A percentile compares a stretch with the other conserved stretches of the same genome.
These are phyloP conservation scores for Mycosphaerella arachidis DNA, from an alignment of 2,329 filamentous ascomycete genomes.

Conservation along the genomic window DNA sequence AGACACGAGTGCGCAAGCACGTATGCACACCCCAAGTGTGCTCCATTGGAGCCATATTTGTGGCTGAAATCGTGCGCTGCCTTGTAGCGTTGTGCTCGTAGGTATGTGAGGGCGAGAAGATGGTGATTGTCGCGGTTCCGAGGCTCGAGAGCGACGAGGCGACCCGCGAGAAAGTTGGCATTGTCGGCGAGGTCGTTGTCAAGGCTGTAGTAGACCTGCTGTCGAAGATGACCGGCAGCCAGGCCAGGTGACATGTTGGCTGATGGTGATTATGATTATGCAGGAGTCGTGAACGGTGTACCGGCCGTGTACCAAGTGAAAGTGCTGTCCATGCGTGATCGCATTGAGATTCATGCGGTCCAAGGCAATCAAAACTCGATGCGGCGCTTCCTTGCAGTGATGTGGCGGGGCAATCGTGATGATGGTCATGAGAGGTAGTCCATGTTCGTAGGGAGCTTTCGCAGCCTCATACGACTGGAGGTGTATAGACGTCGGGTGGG, in stretches of 20 bases:
- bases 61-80: constrained; percentile 82
- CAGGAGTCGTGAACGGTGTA: not conserved
- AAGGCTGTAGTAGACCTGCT: constrained; percentile 68
- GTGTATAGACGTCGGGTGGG: not conserved
- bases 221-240: constrained; percentile 57
- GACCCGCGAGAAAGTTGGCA: constrained; percentile 87
- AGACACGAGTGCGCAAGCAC: constrained; percentile 88
- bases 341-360: not conserved
- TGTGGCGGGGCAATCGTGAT: not conserved
- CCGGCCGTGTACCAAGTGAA: not conserved
- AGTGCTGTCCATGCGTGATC: not conserved
- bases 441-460: not conserved
- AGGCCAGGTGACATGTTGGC: constrained; percentile 54
- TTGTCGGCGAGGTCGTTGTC: constrained; percentile 88
- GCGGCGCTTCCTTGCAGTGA: not conserved
- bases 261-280: constrained; percentile 4
- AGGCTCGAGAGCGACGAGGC: constrained; percentile 77
- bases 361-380: not conserved
- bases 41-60: constrained; percentile 62
- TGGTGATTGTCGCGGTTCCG: constrained; percentile 76
- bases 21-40: constrained; percentile 82
- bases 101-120: constrained; percentile 77
- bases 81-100: constrained; percentile 75
- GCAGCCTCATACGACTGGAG: not conserved
- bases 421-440: not conserved